These are phyloP conservation scores for Avena sativa DNA, from an alignment of 176 grass and related monocot genomes.

Conservation along the genomic window DNA sequence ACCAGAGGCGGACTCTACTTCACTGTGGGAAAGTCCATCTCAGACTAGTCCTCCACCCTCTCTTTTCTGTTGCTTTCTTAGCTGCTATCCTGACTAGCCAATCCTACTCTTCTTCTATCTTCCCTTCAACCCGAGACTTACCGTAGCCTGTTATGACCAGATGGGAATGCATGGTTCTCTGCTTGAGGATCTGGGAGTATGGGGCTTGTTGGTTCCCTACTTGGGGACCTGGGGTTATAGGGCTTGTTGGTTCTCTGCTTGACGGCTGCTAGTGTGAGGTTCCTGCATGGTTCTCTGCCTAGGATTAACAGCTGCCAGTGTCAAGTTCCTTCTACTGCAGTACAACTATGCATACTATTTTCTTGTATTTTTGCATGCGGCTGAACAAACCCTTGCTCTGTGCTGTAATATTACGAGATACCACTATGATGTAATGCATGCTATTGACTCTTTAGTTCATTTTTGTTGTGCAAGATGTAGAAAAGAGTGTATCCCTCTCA, in stretches of 20 bases:
- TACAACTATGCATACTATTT: slow-evolving; percentile 6
- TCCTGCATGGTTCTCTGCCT: not conserved
- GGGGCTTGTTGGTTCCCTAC: slow-evolving; percentile 11
- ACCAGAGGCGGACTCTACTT: slow-evolving; percentile 33
- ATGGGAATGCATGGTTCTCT: no score
- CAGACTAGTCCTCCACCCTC: slow-evolving; percentile 30
- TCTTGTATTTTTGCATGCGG: not conserved
- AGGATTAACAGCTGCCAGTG: no score
- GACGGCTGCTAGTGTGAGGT: slow-evolving; percentile 30
- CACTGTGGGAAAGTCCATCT: slow-evolving; percentile 13
- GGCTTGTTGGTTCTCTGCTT: slow-evolving; percentile 27
- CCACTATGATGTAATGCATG: not conserved
- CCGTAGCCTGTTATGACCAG: no score
- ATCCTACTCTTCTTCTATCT: slow-evolving; percentile 47
- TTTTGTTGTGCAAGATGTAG: not conserved
- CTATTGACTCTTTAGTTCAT: not conserved
- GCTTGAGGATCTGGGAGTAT: slow-evolving; percentile 4
- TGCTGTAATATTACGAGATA: slow-evolving; percentile 23
- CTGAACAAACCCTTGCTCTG: slow-evolving; percentile 11
- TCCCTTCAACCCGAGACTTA: slow-evolving; percentile 14
- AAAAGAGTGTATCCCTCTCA: not conserved
- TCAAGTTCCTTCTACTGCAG: not conserved
- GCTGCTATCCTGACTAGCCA: slow-evolving; percentile 32
- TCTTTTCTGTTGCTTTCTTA: slow-evolving; percentile 36
- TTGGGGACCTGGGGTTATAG: slow-evolving; percentile 37